Evolutionary conservation across 768 basidiomycete genomes (phyloP).

Genomic region (Termitomyces sp.): DNA sequence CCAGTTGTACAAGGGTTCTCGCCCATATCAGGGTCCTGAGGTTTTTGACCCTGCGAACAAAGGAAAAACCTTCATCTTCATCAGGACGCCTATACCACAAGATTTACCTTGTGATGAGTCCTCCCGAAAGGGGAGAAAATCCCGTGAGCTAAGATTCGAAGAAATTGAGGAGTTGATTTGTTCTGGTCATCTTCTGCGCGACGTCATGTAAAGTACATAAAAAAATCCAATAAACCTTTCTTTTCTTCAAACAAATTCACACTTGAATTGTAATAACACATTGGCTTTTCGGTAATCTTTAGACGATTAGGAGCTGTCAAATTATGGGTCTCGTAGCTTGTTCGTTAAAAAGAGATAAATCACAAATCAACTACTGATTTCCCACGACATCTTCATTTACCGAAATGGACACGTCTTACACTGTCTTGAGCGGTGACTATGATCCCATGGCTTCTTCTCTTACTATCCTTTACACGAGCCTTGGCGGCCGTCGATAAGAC

Average conservation of each 20-base stretch:
- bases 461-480: conserved; percentile 30
- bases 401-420: conserved; percentile 30
- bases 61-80: neutral
- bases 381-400: neutral
- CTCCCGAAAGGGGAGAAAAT: neutral
- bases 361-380: neutral
- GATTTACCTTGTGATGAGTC: neutral
- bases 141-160: neutral
- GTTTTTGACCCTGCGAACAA: neutral
- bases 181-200: neutral
- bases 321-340: too few species aligned
- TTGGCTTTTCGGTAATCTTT: too few species aligned
- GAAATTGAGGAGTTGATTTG: neutral
- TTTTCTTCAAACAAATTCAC: too few species aligned
- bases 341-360: neutral
- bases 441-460: conserved; percentile 45
- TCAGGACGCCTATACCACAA: neutral
- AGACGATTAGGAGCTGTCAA: too few species aligned
- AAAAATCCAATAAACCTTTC: neutral
- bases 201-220: neutral
- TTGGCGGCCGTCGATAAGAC: conserved; percentile 39
- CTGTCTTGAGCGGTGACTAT: conserved; percentile 23
- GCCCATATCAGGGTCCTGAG: conserved; percentile 2
- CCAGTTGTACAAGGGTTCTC: neutral
- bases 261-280: too few species aligned